Evolutionary conservation across 2,329 filamentous ascomycete genomes (phyloP), one percentile per base, ranked within the genome.

Genomic region (Microascus cirrosus): DNA sequence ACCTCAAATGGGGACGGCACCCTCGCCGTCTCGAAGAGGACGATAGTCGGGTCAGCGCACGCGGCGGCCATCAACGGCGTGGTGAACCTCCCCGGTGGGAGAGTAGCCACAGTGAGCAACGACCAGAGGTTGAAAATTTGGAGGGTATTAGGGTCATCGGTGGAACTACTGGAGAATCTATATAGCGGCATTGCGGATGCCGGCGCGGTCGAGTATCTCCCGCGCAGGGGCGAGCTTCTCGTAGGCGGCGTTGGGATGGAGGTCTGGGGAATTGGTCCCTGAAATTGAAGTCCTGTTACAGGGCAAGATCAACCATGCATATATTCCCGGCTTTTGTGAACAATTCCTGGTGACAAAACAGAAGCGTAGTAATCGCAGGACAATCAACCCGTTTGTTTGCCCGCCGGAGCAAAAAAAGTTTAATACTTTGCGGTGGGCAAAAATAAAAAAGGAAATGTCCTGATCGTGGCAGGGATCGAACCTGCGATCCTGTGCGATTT

Each of bases 31-130:
- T 55, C 59, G n/a, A 56, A 55, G 7, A 60, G 55, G 52, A 55
- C 45, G 2, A 56, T 60, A 39, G 69, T 87, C 1, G 73, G 74
- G 25, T 76, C 77, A 1, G 86, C 87, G 0, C 89, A 94, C 65
- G 83, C 85, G 0, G 87, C 87, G 1, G 86, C 87, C 2, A 75
- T 92, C 52, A 91, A 87, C 20, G 82, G 80, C 4, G 55, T 57
- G 8, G 55, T 57, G 7, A 10, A n/a, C 32, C n/a, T 57, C 24
- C 18, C n/a, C 32, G 55, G 36, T 13, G 55, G 55, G n/a, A 48
- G 45, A 7, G 55, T 57, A 18, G 55, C 48, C 18, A 57, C 48
- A 13, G 55, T 53, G 35, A 80, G 83, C 65, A 86, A 84, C 61
- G 83, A 86, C 67, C 83, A 86, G 69, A 72, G 80, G 18, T 68